These are phyloP conservation scores for Anthostomella pinea DNA, from an alignment of 2,329 filamentous ascomycete species.

Conservation along the genomic window DNA sequence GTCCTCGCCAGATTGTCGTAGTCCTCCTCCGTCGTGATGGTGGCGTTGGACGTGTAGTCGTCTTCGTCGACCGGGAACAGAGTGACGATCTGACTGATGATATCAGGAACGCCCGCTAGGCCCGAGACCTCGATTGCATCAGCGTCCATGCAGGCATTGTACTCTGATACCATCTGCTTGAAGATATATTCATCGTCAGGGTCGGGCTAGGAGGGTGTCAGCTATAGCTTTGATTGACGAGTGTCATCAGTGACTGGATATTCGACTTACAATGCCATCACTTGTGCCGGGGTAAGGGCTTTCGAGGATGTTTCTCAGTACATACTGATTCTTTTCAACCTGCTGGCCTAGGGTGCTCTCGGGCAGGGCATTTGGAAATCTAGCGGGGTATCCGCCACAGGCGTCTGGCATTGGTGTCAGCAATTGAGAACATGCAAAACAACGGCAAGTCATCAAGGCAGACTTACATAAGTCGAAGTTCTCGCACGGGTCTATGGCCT, in stretches of 20 bases:
- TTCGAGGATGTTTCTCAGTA: too few species aligned
- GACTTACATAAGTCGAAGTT: slow-evolving; percentile 8
- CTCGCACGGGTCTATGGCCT: slow-evolving; percentile 6
- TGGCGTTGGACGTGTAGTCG: slow-evolving; percentile 5
- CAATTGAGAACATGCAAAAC: neutral
- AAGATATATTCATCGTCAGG: slow-evolving; percentile 9
- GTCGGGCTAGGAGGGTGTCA: slow-evolving; percentile 4
- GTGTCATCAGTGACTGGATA: too few species aligned
- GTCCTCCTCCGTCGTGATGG: neutral
- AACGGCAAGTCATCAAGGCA: neutral
- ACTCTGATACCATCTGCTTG: slow-evolving; percentile 4
- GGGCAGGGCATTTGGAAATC: slow-evolving; percentile 1
- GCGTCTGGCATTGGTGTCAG: too few species aligned
- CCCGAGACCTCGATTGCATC: slow-evolving; percentile 1
- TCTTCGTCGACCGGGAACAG: slow-evolving; percentile 9
- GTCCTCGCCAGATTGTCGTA: slow-evolving; percentile 7
- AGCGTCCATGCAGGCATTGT: slow-evolving; percentile 8
- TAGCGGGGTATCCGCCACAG: slow-evolving; percentile 4
- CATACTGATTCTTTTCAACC: too few species aligned
- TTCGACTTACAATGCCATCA: slow-evolving; percentile 5
- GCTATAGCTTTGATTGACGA: too few species aligned
- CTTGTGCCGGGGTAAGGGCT: too few species aligned
- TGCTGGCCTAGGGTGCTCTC: too few species aligned
- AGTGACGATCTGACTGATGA: slow-evolving; percentile 2
- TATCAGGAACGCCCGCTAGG: slow-evolving; percentile 5